Evolutionary conservation across 805 yeast genomes (phyloP).

Genomic region (Maudiozyma turicensis): DNA sequence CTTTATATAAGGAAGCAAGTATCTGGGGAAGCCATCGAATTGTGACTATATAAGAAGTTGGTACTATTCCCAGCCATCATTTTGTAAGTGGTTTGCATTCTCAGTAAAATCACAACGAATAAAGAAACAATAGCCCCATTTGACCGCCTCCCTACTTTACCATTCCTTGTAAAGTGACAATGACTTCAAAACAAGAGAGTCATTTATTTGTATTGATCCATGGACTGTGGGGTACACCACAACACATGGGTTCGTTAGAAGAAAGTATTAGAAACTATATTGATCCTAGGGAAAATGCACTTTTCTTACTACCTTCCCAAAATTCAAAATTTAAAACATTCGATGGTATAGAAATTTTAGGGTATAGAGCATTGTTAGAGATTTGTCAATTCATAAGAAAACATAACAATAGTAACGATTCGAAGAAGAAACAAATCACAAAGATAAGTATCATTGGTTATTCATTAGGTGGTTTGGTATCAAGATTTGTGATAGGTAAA

Average conservation of each 20-base stretch:
- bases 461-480: constrained; percentile 79
- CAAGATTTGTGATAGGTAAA: constrained; percentile 74
- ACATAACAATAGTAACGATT: constrained; percentile 16
- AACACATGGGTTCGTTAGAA: constrained; percentile 43
- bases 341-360: constrained; percentile 73
- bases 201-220: constrained; percentile 69
- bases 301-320: constrained; percentile 42
- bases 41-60: too few relatives aligned
- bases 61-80: too few relatives aligned
- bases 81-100: too few relatives aligned
- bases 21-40: too few relatives aligned
- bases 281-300: constrained; percentile 34
- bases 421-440: constrained; percentile 12
- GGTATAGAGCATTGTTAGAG: constrained; percentile 62
- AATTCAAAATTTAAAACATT: constrained; percentile 69
- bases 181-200: not conserved
- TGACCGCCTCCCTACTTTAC: too few relatives aligned
- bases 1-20: too few relatives aligned
- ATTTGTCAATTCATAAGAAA: constrained; percentile 37
- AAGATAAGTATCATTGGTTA: constrained; percentile 75
- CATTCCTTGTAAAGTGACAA: not conserved
- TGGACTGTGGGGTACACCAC: constrained; percentile 68
- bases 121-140: too few relatives aligned
- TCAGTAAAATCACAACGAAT: too few relatives aligned
- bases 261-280: constrained; percentile 33